phyloP scores from a whole-genome alignment of 129 eudicot species.

The Flaveria robusta region DNA sequence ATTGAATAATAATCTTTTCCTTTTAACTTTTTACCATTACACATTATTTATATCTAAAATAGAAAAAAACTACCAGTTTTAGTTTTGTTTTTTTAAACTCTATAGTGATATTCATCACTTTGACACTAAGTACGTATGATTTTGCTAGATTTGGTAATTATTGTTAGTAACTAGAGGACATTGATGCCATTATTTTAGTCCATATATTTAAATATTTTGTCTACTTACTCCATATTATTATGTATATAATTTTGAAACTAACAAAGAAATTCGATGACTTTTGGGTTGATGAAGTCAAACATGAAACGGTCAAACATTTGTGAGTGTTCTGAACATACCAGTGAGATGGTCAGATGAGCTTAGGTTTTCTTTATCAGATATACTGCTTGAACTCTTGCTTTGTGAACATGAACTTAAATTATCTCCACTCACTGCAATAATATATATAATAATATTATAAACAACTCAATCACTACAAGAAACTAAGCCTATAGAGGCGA shows the following conservation, averaged over 20 bases:
- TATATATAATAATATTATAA: not conserved
- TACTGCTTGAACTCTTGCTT: constrained; percentile 50
- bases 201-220: not conserved
- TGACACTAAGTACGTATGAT: too few relatives aligned
- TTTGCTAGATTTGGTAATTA: too few relatives aligned
- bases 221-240: too few relatives aligned
- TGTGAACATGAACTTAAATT: constrained; percentile 51
- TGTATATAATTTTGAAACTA: not conserved
- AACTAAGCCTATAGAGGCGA: too few relatives aligned
- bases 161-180: too few relatives aligned
- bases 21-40: too few relatives aligned
- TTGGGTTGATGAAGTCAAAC: constrained; percentile 29
- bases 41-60: too few relatives aligned
- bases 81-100: too few relatives aligned
- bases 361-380: constrained; percentile 44
- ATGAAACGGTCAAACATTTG: constrained; percentile 31
- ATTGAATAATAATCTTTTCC: not conserved
- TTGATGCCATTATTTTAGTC: not conserved
- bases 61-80: too few relatives aligned
- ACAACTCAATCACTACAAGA: too few relatives aligned
- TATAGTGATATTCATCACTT: too few relatives aligned
- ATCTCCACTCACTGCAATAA: constrained; percentile 32
- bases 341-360: constrained; percentile 41
- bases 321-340: constrained; percentile 27
- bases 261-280: not conserved